Evolutionary conservation across 2,329 filamentous ascomycete genomes (phyloP).

Genomic region (Fusarium pseudograminearum): DNA sequence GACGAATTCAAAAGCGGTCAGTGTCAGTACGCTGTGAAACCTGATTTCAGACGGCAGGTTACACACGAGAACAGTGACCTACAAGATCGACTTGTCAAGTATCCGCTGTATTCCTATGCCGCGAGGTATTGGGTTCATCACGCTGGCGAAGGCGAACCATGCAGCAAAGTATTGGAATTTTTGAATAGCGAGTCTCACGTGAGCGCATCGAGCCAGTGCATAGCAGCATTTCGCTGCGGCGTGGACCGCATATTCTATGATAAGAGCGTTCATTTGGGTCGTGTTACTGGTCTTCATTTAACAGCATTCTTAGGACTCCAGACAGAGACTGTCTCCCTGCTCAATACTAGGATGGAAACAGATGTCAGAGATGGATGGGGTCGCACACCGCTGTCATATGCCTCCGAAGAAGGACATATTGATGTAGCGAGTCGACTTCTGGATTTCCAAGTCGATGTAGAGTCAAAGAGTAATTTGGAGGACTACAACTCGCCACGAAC

Average conservation of each 20-base stretch:
- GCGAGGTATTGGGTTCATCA: not conserved
- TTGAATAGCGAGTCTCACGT: not conserved
- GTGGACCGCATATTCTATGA: no score
- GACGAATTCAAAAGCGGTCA: not conserved
- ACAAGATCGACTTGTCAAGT: no score
- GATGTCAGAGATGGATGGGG: not conserved
- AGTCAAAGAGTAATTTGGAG: not conserved
- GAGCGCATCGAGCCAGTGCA: not conserved
- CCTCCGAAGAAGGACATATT: not conserved
- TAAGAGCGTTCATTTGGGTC: no score
- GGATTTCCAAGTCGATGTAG: not conserved
- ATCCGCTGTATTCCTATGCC: not conserved
- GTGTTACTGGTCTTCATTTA: not conserved
- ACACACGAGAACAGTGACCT: no score
- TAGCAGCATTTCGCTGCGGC: no score
- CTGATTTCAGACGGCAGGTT: no score
- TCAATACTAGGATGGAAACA: not conserved
- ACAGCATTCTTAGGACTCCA: not conserved
- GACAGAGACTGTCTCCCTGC: not conserved
- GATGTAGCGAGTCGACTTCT: not conserved
- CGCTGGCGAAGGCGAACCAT: not conserved
- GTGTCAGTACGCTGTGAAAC: no score
- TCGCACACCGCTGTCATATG: not conserved
- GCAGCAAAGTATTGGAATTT: not conserved
- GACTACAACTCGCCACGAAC: fast-evolving